These are phyloP conservation scores for Pseudopyrenochaeta lycopersici DNA, from an alignment of 2,329 filamentous ascomycete species.

Conservation along the genomic window DNA sequence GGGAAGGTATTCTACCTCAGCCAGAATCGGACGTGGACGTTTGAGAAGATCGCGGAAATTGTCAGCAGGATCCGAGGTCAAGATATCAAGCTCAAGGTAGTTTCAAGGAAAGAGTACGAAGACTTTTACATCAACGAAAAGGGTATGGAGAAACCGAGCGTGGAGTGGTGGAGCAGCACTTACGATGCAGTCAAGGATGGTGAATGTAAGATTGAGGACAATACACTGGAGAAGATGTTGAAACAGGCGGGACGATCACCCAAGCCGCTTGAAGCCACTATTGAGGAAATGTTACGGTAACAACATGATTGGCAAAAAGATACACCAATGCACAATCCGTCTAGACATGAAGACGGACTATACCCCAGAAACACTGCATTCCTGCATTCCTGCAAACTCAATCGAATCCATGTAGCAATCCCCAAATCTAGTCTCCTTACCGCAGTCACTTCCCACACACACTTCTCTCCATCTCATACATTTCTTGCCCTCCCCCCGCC, in stretches of 20 bases:
- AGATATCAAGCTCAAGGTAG: slow-evolving; percentile 47
- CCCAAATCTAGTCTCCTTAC: too few relatives aligned
- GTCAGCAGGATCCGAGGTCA: slow-evolving; percentile 37
- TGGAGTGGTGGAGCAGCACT: slow-evolving; percentile 58
- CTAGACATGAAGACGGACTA: neutral
- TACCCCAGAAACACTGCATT: neutral
- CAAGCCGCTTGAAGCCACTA: slow-evolving; percentile 50
- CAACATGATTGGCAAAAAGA: neutral
- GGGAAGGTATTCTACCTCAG: slow-evolving; percentile 53
- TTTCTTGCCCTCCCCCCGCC: neutral
- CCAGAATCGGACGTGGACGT: slow-evolving; percentile 33
- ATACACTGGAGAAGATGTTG: slow-evolving; percentile 52
- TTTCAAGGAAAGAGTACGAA: slow-evolving; percentile 52
- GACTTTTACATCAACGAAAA: slow-evolving; percentile 50
- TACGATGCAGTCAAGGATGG: slow-evolving; percentile 55
- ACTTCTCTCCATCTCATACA: too few relatives aligned
- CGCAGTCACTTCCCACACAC: too few relatives aligned
- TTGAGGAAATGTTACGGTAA: slow-evolving; percentile 51
- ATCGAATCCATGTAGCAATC: too few relatives aligned
- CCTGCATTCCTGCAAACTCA: too few relatives aligned
- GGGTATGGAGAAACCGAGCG: slow-evolving; percentile 45
- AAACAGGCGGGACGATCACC: slow-evolving; percentile 45
- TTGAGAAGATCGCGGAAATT: slow-evolving; percentile 42
- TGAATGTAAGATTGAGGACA: slow-evolving; percentile 55
- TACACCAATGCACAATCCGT: neutral